Evolutionary conservation across 768 basidiomycete species (phyloP), one percentile per base, ranked within the genome.

Genomic region (Russula sp.): DNA sequence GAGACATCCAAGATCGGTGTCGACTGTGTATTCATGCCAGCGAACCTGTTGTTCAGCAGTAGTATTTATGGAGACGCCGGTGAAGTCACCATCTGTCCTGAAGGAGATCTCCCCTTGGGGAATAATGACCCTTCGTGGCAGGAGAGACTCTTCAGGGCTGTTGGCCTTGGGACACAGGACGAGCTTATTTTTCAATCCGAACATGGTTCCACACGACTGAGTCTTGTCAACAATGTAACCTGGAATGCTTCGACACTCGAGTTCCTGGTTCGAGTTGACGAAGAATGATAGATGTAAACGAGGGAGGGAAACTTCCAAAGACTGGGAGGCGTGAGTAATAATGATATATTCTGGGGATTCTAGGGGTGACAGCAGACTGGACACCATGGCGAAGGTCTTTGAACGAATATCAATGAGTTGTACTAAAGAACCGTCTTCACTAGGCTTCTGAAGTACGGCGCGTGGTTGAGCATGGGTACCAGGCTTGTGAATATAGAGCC

Each of bases 171-270:
- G 61, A 30, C 62, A 50, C 14, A 63, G 24, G 26, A 63, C 34
- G 30, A 46, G n/a, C 5, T 71, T 75, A 46, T 72, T 75, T 44
- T 56, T 48, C 38, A 83, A 68, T 18, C 82, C 82, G 42, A 81
- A 74, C 69, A 84, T 71, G 1, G 79, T 77, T 1, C 80, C 79
- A 3, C 71, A 70, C 1, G 73, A 79, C 63, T 83, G 82, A 42
- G 72, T 56, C 5, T 57, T 4, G 58, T 81, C 79, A 26, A 81
- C 72, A 22, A 78, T 69, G 74, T 79, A 80, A n/a, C 72, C 74
- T 18, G 76, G 75, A 40, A 80, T 72, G 44, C 79, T 79, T 10
- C 65, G 71, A 40, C 77, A 81, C 63, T 79, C 76, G 24, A 83
- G 68, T 26, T 72, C 57, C 51, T 3, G 42, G n/a, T 16, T 32